Percentiles rank a stretch among this genome's conserved stretches.
phyloP scores from a whole-genome alignment of 768 basidiomycete species.

The Calocera viscosa region DNA sequence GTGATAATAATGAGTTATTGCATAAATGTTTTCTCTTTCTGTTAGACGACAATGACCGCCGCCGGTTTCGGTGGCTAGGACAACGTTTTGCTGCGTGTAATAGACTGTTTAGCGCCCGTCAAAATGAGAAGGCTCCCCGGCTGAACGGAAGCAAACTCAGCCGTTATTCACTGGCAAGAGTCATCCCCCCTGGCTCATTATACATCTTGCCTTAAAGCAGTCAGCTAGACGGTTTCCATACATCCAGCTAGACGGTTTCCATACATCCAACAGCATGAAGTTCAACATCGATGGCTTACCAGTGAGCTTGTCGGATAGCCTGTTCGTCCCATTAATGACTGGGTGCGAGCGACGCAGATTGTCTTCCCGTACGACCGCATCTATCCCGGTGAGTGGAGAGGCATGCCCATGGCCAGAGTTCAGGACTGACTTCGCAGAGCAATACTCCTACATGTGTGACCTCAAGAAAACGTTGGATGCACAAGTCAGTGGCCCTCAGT shows the following conservation, averaged over 20 bases:
- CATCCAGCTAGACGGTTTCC: background rate
- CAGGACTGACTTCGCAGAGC: slow-evolving; percentile 42
- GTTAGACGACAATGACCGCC: no score
- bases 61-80: no score
- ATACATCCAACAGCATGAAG: slow-evolving; percentile 41
- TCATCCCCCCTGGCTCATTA: slow-evolving; percentile 2
- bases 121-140: no score
- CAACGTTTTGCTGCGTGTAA: no score
- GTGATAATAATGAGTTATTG: background rate
- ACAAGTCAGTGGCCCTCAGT: slow-evolving; percentile 40
- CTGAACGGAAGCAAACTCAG: no score
- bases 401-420: slow-evolving; percentile 8
- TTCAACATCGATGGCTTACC: slow-evolving; percentile 72
- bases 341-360: slow-evolving; percentile 37
- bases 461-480: slow-evolving; percentile 93
- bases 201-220: no score
- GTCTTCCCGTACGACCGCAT: slow-evolving; percentile 90
- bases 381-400: slow-evolving; percentile 63
- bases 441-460: slow-evolving; percentile 99
- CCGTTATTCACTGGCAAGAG: no score
- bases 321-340: slow-evolving; percentile 11
- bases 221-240: background rate
- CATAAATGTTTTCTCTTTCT: no score
- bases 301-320: slow-evolving; percentile 32
- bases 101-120: no score